Evolutionary conservation across 345 rosid species (phyloP).

Genomic region (Tarenaya hassleriana): DNA sequence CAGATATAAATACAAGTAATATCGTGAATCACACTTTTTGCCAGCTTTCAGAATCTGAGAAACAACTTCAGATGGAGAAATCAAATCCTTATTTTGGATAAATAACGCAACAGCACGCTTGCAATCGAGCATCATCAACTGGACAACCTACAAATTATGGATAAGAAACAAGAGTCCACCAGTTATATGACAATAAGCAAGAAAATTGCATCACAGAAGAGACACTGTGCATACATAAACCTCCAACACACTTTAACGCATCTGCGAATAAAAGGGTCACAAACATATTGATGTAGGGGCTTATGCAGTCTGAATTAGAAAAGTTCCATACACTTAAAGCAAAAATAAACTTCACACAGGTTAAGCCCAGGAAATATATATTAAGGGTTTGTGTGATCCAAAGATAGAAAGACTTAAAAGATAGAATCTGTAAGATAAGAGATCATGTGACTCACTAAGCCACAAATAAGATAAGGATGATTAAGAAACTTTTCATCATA

Average conservation of each 20-base stretch:
- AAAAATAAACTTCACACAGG: not conserved
- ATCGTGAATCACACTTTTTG: conserved; percentile 73
- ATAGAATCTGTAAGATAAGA: not conserved
- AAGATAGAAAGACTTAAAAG: not conserved
- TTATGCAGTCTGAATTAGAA: conserved; percentile 9
- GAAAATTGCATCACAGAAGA: conserved; percentile 6
- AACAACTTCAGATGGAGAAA: conserved; percentile 83
- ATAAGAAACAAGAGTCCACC: conserved; percentile 2
- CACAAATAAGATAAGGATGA: conserved; percentile 3
- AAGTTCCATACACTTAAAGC: not conserved
- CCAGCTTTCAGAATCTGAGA: conserved; percentile 50
- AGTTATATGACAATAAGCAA: conserved; percentile 4
- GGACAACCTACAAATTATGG: conserved; percentile 62
- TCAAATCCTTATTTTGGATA: conserved; percentile 76
- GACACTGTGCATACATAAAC: conserved; percentile 6
- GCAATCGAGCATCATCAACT: conserved; percentile 84
- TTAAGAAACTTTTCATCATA: conserved; percentile 2
- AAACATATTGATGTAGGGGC: not conserved
- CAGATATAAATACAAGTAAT: conserved; percentile 74
- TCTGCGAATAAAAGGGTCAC: conserved; percentile 7
- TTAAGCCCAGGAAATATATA: too few species aligned
- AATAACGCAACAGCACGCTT: conserved; percentile 72
- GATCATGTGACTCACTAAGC: conserved; percentile 2
- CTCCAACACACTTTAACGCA: conserved; percentile 7
- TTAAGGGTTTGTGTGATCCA: conserved; percentile 1